A percentile compares a stretch with the other conserved stretches of the same genome.
Evolutionary conservation across 305 asterid species (phyloP).

Genomic region (Andrographis paniculata): DNA sequence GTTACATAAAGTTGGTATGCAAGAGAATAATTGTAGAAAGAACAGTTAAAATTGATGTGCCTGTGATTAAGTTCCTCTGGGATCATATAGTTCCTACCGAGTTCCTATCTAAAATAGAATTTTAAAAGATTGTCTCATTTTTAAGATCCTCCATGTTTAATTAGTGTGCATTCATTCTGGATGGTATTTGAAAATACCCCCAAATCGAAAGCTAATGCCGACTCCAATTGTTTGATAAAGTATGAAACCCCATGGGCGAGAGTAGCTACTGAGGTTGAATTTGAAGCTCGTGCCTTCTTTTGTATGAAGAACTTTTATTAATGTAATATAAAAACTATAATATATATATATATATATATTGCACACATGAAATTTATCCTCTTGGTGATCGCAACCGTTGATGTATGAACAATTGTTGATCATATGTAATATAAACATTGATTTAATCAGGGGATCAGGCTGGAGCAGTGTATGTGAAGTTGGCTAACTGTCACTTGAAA

Average conservation of each 20-base stretch:
- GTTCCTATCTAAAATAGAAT: no score
- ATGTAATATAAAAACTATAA: no score
- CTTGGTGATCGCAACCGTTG: not conserved
- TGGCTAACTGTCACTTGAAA: constrained; percentile 62
- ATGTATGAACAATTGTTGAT: constrained; percentile 1
- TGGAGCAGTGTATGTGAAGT: constrained; percentile 65
- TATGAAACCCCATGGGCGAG: no score
- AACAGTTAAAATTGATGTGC: not conserved
- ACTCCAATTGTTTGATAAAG: constrained; percentile 7
- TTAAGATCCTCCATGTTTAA: no score
- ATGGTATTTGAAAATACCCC: constrained; percentile 1
- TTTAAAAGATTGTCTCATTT: no score
- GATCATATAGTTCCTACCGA: no score
- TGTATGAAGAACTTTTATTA: no score
- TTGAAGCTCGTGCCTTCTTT: no score
- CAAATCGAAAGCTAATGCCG: constrained; percentile 5
- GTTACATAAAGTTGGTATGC: not conserved
- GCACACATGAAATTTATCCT: not conserved
- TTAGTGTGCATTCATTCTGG: constrained; percentile 5
- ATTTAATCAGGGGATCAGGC: constrained; percentile 58
- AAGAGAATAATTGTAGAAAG: not conserved
- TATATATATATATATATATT: no score
- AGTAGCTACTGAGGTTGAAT: no score
- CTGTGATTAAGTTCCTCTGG: not conserved
- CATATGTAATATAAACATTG: not conserved